Percentiles rank a stretch among this genome's conserved stretches.
Conservation (phyloP, 164 flowering plant genomes). For the Buxus sempervirens region DNA sequence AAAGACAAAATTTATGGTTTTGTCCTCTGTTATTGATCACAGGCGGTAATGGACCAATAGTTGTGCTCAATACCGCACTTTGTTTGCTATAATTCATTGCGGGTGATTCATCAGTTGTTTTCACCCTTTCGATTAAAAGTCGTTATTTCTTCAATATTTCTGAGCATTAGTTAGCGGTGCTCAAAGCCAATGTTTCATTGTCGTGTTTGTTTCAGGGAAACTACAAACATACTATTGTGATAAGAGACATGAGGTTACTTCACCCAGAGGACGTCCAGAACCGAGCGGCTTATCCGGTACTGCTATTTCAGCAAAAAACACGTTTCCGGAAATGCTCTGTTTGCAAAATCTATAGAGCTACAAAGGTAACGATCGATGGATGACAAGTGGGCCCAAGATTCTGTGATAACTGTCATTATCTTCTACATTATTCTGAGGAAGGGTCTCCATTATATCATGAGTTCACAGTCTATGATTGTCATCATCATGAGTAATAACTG, state of each 20-base stretch:
- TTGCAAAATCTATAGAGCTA: constrained; percentile 59
- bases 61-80: no score
- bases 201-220: constrained; percentile 46
- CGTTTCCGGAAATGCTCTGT: constrained; percentile 55
- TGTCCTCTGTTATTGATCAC: no score
- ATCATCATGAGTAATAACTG: no score
- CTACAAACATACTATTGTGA: constrained; percentile 69
- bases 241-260: constrained; percentile 86
- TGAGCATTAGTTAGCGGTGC: no score
- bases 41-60: no score
- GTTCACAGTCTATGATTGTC: constrained; percentile 42
- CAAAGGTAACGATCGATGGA: constrained; percentile 70
- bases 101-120: no score
- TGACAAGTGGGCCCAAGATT: constrained; percentile 77
- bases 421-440: constrained; percentile 53
- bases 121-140: no score
- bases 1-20: no score
- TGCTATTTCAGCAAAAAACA: constrained; percentile 38
- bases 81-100: no score
- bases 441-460: constrained; percentile 38
- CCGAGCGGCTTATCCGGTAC: constrained; percentile 64
- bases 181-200: background rate
- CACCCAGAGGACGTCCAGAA: constrained; percentile 78
- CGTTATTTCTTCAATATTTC: no score
- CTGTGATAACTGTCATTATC: constrained; percentile 68